phyloP scores from a whole-genome alignment of 2,329 filamentous ascomycete species.

The Botryotinia narcissicola region DNA sequence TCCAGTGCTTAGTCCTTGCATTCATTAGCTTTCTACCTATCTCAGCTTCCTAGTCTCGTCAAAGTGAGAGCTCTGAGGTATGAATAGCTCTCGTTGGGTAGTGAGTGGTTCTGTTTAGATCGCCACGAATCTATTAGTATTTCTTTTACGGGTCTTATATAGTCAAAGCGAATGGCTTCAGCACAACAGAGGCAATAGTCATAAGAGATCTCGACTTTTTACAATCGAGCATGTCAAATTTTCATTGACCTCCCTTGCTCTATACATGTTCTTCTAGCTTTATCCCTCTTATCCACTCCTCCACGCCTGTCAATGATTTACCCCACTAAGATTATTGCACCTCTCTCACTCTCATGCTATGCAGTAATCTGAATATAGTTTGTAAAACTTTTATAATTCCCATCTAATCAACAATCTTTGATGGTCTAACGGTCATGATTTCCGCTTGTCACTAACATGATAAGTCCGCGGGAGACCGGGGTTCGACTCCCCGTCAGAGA shows the following conservation, averaged over 20 bases:
- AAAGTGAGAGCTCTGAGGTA: no score
- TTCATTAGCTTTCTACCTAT: no score
- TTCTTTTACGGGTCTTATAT: background rate
- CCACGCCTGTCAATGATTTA: background rate
- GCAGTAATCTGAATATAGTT: background rate
- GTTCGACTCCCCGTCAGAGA: conserved; percentile 32
- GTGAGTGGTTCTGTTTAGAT: background rate
- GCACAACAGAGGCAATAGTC: background rate
- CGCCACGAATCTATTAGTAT: background rate
- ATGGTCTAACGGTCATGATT: conserved; percentile 42
- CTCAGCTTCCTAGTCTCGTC: no score
- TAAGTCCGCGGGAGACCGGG: conserved; percentile 31
- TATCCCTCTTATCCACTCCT: background rate
- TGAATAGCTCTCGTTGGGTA: no score
- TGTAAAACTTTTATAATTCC: fast-evolving
- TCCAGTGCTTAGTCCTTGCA: no score
- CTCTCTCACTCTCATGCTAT: no score
- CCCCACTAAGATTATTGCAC: fast-evolving
- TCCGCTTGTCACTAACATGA: conserved; percentile 37
- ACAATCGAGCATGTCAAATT: background rate
- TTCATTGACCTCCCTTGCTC: background rate
- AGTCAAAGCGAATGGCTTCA: background rate
- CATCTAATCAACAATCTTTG: conserved; percentile 8
- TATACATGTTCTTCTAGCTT: background rate
- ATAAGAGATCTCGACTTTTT: background rate